phyloP scores from a whole-genome alignment of 78 protist species.

The Creolimax fragrantissima region DNA sequence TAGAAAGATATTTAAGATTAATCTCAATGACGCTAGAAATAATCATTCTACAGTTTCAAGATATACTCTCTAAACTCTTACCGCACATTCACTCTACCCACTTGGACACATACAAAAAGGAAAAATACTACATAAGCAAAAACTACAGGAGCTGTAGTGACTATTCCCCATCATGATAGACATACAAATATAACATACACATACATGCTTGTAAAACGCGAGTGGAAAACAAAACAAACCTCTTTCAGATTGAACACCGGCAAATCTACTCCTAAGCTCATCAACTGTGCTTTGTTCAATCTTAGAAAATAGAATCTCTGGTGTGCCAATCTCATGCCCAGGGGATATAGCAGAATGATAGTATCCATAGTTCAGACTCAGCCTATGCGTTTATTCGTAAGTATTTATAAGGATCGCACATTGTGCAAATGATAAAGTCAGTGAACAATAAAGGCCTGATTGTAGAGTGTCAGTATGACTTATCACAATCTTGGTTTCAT shows the following conservation, averaged over 20 bases:
- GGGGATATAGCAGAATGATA: not conserved
- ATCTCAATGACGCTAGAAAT: not conserved
- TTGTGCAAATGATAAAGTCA: not conserved
- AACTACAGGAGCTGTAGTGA: too few relatives aligned
- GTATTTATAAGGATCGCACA: not conserved
- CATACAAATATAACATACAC: too few relatives aligned
- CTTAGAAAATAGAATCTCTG: not conserved
- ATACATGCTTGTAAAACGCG: too few relatives aligned
- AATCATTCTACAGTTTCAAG: not conserved
- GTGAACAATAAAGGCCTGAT: not conserved
- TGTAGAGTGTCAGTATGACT: not conserved
- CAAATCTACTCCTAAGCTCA: not conserved
- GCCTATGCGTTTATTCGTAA: not conserved
- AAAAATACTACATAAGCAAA: too few relatives aligned
- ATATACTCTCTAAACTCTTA: not conserved
- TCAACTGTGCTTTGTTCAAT: not conserved
- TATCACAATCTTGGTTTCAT: too few relatives aligned
- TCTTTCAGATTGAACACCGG: not conserved
- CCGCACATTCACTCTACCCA: too few relatives aligned
- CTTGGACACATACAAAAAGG: too few relatives aligned
- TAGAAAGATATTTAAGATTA: too few relatives aligned
- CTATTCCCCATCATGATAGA: too few relatives aligned
- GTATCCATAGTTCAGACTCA: not conserved
- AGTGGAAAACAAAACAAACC: too few relatives aligned
- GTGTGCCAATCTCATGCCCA: not conserved